Evolutionary conservation across 75 land plant species (phyloP).

Genomic region (Cupressus sempervirens): DNA sequence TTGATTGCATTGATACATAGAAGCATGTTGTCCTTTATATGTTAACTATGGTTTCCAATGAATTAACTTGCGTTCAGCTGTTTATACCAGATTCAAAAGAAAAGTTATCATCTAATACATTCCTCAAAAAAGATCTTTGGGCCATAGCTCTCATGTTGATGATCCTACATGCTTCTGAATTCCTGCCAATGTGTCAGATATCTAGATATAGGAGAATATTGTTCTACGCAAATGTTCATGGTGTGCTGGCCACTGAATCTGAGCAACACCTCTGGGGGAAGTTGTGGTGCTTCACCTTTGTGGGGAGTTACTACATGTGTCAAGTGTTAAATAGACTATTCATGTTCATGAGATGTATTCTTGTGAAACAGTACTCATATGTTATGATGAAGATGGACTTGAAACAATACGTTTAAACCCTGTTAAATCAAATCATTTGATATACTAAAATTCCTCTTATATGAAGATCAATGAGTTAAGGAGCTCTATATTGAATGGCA

Average conservation of each 20-base stretch:
- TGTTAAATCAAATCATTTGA: too few species aligned
- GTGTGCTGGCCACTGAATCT: background rate
- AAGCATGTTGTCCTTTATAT: background rate
- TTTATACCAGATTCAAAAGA: background rate
- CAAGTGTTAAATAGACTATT: too few species aligned
- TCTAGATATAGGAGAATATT: background rate
- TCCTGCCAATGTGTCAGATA: background rate
- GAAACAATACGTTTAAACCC: too few species aligned
- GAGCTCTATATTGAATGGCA: too few species aligned
- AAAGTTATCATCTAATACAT: background rate
- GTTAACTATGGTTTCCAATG: background rate
- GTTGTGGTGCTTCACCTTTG: too few species aligned
- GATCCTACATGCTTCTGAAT: background rate
- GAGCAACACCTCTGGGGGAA: too few species aligned
- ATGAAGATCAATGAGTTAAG: too few species aligned
- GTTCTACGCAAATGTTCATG: background rate
- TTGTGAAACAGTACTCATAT: too few species aligned
- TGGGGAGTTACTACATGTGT: too few species aligned
- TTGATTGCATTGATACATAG: background rate
- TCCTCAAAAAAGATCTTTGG: background rate
- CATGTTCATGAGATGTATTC: too few species aligned
- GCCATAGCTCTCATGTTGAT: background rate
- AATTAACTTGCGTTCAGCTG: background rate
- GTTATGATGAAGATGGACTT: too few species aligned
- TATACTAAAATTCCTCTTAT: too few species aligned